Conservation (phyloP, 257 asterid species). For the Capsicum rhomboideum region DNA sequence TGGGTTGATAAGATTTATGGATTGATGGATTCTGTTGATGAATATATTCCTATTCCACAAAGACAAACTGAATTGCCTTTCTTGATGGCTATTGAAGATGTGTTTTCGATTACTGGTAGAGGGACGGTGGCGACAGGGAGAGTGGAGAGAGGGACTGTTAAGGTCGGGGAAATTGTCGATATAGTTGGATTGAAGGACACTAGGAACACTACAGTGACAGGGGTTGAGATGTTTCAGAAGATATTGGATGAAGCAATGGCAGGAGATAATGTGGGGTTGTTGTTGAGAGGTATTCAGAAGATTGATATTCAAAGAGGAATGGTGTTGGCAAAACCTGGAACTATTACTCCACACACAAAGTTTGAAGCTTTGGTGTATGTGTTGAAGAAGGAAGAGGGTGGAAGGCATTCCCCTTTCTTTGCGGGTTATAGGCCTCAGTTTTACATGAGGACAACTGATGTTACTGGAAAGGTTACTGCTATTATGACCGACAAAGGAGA, state of each 20-base stretch:
- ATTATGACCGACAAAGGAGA: constrained; percentile 44
- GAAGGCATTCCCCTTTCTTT: constrained; percentile 90
- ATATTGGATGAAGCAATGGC: constrained; percentile 88
- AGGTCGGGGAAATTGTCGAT: constrained; percentile 72
- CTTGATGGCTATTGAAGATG: constrained; percentile 86
- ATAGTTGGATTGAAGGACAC: constrained; percentile 75
- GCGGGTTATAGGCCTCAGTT: constrained; percentile 96
- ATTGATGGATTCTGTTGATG: constrained; percentile 81
- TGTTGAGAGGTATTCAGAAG: constrained; percentile 89
- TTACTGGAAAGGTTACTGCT: constrained; percentile 34
- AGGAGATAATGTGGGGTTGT: constrained; percentile 88
- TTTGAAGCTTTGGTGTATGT: constrained; percentile 80
- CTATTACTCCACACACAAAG: constrained; percentile 71
- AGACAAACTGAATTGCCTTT: constrained; percentile 80
- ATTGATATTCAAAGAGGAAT: constrained; percentile 83
- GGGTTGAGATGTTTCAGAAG: constrained; percentile 96
- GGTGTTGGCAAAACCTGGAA: constrained; percentile 88
- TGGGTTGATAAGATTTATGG: constrained; percentile 87
- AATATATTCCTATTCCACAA: constrained; percentile 80
- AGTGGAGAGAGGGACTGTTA: constrained; percentile 75
- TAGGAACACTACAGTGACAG: constrained; percentile 71
- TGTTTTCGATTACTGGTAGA: constrained; percentile 87
- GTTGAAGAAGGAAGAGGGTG: constrained; percentile 98
- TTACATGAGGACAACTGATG: constrained; percentile 97
- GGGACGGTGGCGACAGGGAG: constrained; percentile 96